Conservation (phyloP, 768 basidiomycete species). For the Trametes cubensis region DNA sequence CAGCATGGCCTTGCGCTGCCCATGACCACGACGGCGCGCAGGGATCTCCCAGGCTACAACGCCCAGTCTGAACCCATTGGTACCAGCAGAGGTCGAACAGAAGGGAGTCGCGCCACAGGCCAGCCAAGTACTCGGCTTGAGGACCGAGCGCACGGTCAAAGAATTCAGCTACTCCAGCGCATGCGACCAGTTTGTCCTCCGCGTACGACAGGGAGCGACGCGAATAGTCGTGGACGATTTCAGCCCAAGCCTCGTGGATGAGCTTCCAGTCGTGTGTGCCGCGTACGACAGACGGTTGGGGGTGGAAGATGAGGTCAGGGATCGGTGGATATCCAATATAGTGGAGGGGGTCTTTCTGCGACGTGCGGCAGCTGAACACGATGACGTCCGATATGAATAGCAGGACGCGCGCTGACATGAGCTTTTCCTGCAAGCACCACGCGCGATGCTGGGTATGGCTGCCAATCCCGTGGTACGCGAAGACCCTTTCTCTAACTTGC, state of each 20-base stretch:
- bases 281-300: too few species aligned
- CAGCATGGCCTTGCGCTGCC: background rate
- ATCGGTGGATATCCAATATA: too few species aligned
- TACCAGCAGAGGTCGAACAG: background rate
- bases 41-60: too few species aligned
- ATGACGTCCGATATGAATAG: background rate
- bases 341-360: too few species aligned
- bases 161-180: background rate
- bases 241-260: too few species aligned
- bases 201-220: too few species aligned
- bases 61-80: too few species aligned
- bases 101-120: background rate
- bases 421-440: background rate
- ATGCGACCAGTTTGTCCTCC: background rate
- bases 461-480: too few species aligned
- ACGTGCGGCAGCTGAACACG: background rate
- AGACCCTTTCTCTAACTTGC: too few species aligned
- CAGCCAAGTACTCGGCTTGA: background rate
- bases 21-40: background rate
- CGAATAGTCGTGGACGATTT: too few species aligned
- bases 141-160: background rate
- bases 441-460: background rate
- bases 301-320: too few species aligned
- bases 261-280: too few species aligned
- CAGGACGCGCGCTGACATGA: background rate